Conservation (phyloP, 148 eudicot species). For the Chenopodium quinoa region DNA sequence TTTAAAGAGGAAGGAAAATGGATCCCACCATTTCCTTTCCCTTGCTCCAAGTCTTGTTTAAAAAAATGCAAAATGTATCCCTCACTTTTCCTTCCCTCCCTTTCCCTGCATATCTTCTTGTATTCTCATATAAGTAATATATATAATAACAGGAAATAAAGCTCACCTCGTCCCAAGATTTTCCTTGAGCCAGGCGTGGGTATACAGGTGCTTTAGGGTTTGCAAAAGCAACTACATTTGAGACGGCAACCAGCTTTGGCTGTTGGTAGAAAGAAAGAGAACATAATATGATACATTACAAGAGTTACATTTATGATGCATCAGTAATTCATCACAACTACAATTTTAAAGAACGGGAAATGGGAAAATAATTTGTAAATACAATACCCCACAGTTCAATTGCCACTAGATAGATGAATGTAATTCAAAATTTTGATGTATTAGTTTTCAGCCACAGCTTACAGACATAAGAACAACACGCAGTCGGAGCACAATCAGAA, state of each 20-base stretch:
- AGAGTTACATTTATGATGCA: not conserved
- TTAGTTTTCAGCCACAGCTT: not conserved
- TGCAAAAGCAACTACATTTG: constrained; percentile 62
- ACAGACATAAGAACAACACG: not conserved
- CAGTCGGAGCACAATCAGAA: not conserved
- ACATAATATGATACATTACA: not conserved
- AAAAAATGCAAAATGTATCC: too few species aligned
- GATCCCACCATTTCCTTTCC: too few species aligned
- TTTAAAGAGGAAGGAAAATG: too few species aligned
- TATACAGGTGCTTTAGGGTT: constrained; percentile 87
- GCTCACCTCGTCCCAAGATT: constrained; percentile 82
- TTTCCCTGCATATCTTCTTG: too few species aligned
- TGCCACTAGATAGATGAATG: not conserved
- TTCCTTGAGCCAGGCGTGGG: constrained; percentile 89
- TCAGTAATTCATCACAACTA: not conserved
- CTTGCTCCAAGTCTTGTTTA: too few species aligned
- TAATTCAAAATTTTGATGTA: not conserved
- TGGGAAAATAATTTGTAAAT: not conserved
- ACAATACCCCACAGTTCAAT: not conserved
- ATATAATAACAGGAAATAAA: not conserved
- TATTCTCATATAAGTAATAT: too few species aligned
- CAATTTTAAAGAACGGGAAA: not conserved
- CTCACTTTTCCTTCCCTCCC: too few species aligned
- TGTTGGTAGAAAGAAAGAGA: constrained; percentile 25
- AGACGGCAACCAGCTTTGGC: constrained; percentile 85